Evolutionary conservation across 2,329 filamentous ascomycete species (phyloP).

Genomic region (Penicillium sp.): DNA sequence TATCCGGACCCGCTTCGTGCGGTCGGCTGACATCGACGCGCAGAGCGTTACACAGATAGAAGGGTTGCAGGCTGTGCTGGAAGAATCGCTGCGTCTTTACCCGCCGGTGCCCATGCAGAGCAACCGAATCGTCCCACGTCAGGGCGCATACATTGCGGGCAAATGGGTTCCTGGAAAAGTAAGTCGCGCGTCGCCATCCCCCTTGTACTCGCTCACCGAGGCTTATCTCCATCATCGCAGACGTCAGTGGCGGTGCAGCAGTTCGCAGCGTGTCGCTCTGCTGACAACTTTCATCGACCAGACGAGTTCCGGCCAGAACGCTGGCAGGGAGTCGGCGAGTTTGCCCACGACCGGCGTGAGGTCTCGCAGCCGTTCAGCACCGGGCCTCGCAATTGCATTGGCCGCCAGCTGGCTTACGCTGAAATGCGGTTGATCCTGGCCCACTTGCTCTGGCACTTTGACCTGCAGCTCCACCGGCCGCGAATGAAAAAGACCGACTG

Average conservation of each 20-base stretch:
- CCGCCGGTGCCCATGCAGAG: constrained; percentile 40
- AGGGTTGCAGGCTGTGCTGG: constrained; percentile 51
- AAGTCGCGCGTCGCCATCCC: not conserved
- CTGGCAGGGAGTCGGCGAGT: constrained; percentile 24
- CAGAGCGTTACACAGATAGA: constrained; percentile 32
- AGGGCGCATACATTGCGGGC: constrained; percentile 40
- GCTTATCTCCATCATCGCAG: not conserved
- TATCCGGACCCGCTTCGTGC: constrained; percentile 30
- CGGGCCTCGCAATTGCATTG: constrained; percentile 20
- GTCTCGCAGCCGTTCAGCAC: constrained; percentile 17
- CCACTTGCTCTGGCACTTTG: constrained; percentile 28
- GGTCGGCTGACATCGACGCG: constrained; percentile 38
- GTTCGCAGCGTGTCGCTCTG: constrained; percentile 13
- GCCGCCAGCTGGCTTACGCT: constrained; percentile 27
- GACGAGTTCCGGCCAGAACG: constrained; percentile 32
- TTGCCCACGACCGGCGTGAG: constrained; percentile 30
- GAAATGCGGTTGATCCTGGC: constrained; percentile 33
- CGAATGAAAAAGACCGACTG: constrained; percentile 3
- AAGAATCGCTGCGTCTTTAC: constrained; percentile 51
- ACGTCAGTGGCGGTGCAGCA: constrained; percentile 15
- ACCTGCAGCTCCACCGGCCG: not conserved
- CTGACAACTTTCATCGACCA: constrained; percentile 16
- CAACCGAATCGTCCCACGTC: constrained; percentile 32
- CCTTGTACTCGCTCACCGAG: not conserved
- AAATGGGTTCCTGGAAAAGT: constrained; percentile 37